Evolutionary conservation across 2,329 filamentous ascomycete genomes (phyloP).

Genomic region (Coniochaeta ligniaria): DNA sequence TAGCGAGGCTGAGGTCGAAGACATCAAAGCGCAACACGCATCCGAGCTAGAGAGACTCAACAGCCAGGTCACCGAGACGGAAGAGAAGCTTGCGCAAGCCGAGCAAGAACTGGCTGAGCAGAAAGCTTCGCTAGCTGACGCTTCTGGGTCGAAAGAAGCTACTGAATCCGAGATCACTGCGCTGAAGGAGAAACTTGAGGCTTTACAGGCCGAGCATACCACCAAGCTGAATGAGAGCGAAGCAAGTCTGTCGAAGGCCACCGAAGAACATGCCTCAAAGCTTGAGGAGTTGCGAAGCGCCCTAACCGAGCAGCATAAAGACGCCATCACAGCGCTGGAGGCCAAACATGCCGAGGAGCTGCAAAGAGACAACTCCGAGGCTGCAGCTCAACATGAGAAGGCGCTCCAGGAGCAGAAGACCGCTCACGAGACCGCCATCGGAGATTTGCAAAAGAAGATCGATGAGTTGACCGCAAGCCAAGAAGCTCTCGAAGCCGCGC

Average conservation of each 20-base stretch:
- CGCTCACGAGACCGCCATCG: conserved; percentile 38
- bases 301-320: conserved; percentile 42
- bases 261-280: conserved; percentile 40
- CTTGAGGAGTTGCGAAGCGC: conserved; percentile 42
- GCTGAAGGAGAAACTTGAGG: conserved; percentile 44
- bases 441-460: conserved; percentile 47
- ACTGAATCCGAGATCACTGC: conserved; percentile 39
- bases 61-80: conserved; percentile 37
- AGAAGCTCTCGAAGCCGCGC: conserved; percentile 34
- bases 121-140: conserved; percentile 37
- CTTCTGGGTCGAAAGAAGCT: conserved; percentile 40
- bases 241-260: conserved; percentile 26
- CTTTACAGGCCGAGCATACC: conserved; percentile 32
- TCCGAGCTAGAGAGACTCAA: conserved; percentile 39
- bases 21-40: conserved; percentile 42
- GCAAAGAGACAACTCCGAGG: conserved; percentile 34
- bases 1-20: conserved; percentile 49
- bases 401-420: conserved; percentile 42
- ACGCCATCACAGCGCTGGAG: conserved; percentile 42
- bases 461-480: conserved; percentile 43
- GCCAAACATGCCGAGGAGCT: conserved; percentile 41
- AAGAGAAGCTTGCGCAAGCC: conserved; percentile 42
- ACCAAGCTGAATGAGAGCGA: conserved; percentile 29
- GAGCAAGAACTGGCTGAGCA: conserved; percentile 44
- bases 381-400: conserved; percentile 39